A percentile compares a stretch with the other conserved stretches of the same genome.
These are phyloP conservation scores for Hemerocallis citrina DNA, from an alignment of 106 monocot genomes.

Conservation along the genomic window DNA sequence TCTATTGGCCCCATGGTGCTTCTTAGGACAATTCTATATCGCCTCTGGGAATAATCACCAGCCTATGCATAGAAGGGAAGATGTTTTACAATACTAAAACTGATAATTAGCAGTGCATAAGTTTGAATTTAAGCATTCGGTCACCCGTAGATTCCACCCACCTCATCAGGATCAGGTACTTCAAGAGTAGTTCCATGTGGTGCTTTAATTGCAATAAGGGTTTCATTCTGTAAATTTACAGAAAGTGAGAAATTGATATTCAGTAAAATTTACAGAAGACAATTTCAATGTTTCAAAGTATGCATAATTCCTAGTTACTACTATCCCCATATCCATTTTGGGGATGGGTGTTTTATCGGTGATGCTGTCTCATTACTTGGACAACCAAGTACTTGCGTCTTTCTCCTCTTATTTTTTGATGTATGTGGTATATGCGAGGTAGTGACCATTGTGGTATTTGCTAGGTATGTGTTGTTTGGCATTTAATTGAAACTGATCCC, in stretches of 20 bases:
- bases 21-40: conserved; percentile 82
- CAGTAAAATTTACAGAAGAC: not conserved
- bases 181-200: conserved; percentile 91
- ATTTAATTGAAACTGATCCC: too few species aligned
- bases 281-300: not conserved
- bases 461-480: too few species aligned
- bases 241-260: not conserved
- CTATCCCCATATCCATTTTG: too few species aligned
- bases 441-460: too few species aligned
- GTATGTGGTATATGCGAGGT: too few species aligned
- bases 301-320: too few species aligned
- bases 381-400: too few species aligned
- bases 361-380: too few species aligned
- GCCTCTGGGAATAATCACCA: conserved; percentile 74
- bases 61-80: conserved; percentile 24
- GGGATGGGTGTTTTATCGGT: too few species aligned
- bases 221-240: conserved; percentile 64
- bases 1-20: conserved; percentile 93
- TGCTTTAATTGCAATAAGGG: conserved; percentile 91
- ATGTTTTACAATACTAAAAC: not conserved
- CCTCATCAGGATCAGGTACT: conserved; percentile 97
- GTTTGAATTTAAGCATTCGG: not conserved
- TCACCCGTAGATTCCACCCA: conserved; percentile 5
- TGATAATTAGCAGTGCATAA: not conserved
- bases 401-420: too few species aligned